Evolutionary conservation across 2,329 filamentous ascomycete genomes (phyloP).

Genomic region (Diaporthe humulicola): DNA sequence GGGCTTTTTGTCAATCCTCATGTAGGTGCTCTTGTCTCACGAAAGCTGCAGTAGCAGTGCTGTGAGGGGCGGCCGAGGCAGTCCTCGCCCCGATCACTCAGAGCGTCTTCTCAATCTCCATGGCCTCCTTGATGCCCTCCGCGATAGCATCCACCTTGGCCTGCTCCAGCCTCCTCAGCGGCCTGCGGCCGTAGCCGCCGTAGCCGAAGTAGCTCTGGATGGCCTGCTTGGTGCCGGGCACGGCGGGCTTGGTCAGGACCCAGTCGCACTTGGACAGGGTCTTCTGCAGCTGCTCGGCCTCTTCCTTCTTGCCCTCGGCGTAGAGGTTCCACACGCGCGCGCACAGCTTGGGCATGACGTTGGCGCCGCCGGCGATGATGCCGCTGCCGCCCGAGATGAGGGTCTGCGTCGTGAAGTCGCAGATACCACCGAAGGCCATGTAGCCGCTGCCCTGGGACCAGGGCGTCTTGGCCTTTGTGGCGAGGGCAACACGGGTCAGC

Average conservation of each 20-base stretch:
- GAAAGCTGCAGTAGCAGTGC: neutral
- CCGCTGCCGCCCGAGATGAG: slow-evolving; percentile 83
- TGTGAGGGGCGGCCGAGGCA: neutral
- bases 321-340: slow-evolving; percentile 84
- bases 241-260: slow-evolving; percentile 85
- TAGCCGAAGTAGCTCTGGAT: slow-evolving; percentile 87
- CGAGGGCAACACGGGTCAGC: slow-evolving; percentile 83
- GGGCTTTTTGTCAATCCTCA: neutral
- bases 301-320: slow-evolving; percentile 77
- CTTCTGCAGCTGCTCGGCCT: slow-evolving; percentile 82
- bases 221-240: slow-evolving; percentile 87
- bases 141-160: slow-evolving; percentile 66
- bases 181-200: slow-evolving; percentile 80
- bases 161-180: slow-evolving; percentile 75
- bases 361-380: slow-evolving; percentile 88
- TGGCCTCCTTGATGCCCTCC: slow-evolving; percentile 72
- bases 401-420: slow-evolving; percentile 88
- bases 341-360: slow-evolving; percentile 86
- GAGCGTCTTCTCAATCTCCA: slow-evolving; percentile 73
- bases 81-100: slow-evolving; percentile 54
- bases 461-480: slow-evolving; percentile 78
- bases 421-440: slow-evolving; percentile 90
- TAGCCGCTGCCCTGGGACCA: slow-evolving; percentile 72
- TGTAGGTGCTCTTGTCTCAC: neutral
- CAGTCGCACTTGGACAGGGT: slow-evolving; percentile 84